phyloP scores from a whole-genome alignment of 169 alveolate species.

The Plasmodium cynomolgi region DNA sequence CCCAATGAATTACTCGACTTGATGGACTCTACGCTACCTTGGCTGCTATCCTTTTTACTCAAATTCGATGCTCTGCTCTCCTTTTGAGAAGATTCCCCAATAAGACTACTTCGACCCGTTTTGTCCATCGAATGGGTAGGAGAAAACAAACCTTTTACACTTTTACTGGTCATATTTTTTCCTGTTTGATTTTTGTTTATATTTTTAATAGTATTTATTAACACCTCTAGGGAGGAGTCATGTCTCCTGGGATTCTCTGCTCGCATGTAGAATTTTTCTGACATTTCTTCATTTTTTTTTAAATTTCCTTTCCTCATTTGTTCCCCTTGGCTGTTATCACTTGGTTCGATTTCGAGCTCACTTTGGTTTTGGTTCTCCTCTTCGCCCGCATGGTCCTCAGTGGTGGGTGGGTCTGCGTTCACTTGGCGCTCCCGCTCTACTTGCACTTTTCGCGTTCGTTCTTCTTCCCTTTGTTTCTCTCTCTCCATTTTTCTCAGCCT shows the following conservation, averaged over 20 bases:
- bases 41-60: background rate
- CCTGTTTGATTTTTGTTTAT: constrained; percentile 22
- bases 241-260: constrained; percentile 53
- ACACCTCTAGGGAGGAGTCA: constrained; percentile 45
- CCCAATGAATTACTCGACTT: background rate
- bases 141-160: background rate
- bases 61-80: background rate
- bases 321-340: background rate
- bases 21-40: background rate
- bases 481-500: background rate
- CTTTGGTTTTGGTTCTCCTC: background rate
- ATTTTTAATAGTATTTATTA: constrained; percentile 52
- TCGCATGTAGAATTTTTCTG: constrained; percentile 19
- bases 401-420: background rate
- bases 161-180: background rate
- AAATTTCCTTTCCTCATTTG: background rate
- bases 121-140: background rate
- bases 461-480: background rate
- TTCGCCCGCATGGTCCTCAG: background rate
- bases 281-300: background rate
- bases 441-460: background rate
- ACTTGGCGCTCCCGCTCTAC: background rate
- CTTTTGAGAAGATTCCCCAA: background rate
- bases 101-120: background rate
- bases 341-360: background rate